Conservation (phyloP, 108 stramenopile genomes). For the Cyclostephanos invisitatus region DNA sequence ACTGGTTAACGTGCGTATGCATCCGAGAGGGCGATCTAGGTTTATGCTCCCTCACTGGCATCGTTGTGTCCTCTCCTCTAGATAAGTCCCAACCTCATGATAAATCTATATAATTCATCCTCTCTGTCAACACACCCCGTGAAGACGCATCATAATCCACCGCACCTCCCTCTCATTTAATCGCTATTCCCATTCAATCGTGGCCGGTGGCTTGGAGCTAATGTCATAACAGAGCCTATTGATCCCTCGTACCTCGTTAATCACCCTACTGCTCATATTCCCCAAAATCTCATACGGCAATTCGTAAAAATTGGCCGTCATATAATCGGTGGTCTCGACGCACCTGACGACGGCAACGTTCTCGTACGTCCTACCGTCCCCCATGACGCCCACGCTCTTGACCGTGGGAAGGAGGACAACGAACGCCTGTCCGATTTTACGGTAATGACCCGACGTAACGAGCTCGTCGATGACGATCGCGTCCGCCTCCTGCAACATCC, state of each 20-base stretch:
- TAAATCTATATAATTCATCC: too few relatives aligned
- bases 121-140: too few relatives aligned
- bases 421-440: slow-evolving; percentile 97
- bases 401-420: slow-evolving; percentile 91
- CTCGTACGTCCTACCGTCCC: slow-evolving; percentile 95
- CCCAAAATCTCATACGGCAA: slow-evolving; percentile 96
- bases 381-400: slow-evolving; percentile 98
- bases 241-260: slow-evolving; percentile 97
- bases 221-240: slow-evolving; percentile 98
- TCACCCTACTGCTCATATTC: slow-evolving; percentile 93
- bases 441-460: slow-evolving; percentile 86
- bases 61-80: too few relatives aligned
- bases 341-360: slow-evolving; percentile 91
- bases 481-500: slow-evolving; percentile 94
- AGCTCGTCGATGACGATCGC: slow-evolving; percentile 96
- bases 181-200: slow-evolving; percentile 98
- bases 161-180: too few relatives aligned
- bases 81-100: too few relatives aligned
- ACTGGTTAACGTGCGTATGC: too few relatives aligned
- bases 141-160: too few relatives aligned
- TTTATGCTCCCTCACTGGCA: too few relatives aligned
- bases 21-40: too few relatives aligned
- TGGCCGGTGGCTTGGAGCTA: slow-evolving; percentile 98
- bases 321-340: slow-evolving; percentile 97
- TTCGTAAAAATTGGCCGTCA: slow-evolving; percentile 99